Conservation (phyloP, 2,329 filamentous ascomycete species). For the Tolypocladium paradoxum region DNA sequence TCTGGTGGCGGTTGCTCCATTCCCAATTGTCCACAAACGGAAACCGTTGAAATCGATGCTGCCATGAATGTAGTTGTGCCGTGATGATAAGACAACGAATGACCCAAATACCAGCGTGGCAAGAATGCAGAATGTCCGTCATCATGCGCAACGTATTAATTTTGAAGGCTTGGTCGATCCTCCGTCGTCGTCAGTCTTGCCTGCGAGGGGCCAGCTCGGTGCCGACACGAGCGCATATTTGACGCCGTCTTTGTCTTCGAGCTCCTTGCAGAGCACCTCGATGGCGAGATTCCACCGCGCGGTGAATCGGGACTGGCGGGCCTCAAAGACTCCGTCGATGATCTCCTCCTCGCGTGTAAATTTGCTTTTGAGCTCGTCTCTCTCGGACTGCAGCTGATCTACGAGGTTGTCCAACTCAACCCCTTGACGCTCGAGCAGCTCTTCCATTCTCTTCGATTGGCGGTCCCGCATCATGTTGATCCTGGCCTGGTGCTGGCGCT, state of each 20-base stretch:
- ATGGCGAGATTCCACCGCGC: conserved; percentile 42
- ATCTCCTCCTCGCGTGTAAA: conserved; percentile 40
- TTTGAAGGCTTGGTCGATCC: background rate
- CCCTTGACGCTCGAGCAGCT: conserved; percentile 44
- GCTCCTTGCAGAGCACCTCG: conserved; percentile 41
- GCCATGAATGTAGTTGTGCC: background rate
- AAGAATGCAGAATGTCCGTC: background rate
- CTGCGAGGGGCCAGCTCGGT: conserved; percentile 18
- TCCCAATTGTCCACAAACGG: background rate
- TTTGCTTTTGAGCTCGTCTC: conserved; percentile 34
- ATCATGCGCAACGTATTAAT: background rate
- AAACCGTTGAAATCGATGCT: background rate
- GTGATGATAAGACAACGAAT: background rate
- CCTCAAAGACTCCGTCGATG: conserved; percentile 31
- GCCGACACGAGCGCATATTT: conserved; percentile 27
- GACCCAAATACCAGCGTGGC: background rate
- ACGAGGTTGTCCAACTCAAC: conserved; percentile 36
- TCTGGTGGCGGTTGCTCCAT: background rate
- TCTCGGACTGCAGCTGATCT: conserved; percentile 34
- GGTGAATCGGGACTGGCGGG: conserved; percentile 32
- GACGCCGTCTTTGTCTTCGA: conserved; percentile 33
- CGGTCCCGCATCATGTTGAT: conserved; percentile 57
- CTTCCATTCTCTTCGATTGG: conserved; percentile 51
- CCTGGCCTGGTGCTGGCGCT: conserved; percentile 45
- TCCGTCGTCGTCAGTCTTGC: background rate